Base-by-base conservation (phyloP, 306 rosid genomes). In the Ziziphus jujuba region DNA sequence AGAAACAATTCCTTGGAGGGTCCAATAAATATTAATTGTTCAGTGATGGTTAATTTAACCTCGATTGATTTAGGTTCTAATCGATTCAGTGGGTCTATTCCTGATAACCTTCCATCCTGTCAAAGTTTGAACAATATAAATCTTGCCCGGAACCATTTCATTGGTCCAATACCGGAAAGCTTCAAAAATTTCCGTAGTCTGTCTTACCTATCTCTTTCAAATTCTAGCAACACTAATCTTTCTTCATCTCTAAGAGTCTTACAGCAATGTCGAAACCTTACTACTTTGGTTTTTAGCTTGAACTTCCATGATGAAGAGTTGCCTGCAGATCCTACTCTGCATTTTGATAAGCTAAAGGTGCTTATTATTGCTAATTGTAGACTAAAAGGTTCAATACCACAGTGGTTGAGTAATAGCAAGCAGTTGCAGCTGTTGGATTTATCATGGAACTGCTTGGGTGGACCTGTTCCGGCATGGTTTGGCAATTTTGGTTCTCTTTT, bases 51-150 rank as follows among this genome's bases (percentile, higher is more conserved):
- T 65, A 73, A 56, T 58, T 60, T 85, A 49, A 6, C 64, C 47
- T 72, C 83, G 49, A 74, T 82, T 63, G 84, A 85, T 82, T 66
- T 85, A 13, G 87, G 73, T 35, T 36, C 87, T 33, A 85, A 85
- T 66, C 75, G 28, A 16, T 80, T 85, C 66, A 1, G 1, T 16
- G 90, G 90, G 21, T 59, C 21, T 31, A 69, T 82, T 60, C 84
- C 87, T 0, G 65, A 54, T 4, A 68, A 72, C 51, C 84, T 85
- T 56, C 77, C 90, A 22, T 38, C 69, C 33, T 85, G 90, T 63
- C 73, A 2, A 6, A 51, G 55, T 65, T 71, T 78, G 90, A 72
- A 72, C 15, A 75, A 36, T 48, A 20, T 73, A 50, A 85, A 81
- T 54, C 75, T 85, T 62, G 84, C 80, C 33, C 79, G 73, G 50